These are phyloP conservation scores for Alisma plantagoaquatica DNA, from an alignment of 106 monocot genomes.

Conservation along the genomic window DNA sequence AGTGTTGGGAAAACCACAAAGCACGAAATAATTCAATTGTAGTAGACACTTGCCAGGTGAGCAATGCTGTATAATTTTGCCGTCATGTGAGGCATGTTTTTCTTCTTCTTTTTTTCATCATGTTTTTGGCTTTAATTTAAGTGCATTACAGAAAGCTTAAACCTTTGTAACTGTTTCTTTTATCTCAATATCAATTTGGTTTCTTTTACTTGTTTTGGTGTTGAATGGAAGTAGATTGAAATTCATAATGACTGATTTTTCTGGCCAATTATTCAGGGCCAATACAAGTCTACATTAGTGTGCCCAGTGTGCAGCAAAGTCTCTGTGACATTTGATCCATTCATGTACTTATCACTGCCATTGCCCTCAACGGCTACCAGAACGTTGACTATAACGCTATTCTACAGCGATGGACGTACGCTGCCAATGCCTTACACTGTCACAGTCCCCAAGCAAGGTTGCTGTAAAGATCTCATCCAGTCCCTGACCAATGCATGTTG, in stretches of 20 bases:
- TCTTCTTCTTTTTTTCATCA: too few relatives aligned
- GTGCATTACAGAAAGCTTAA: too few relatives aligned
- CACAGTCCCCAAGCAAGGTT: constrained; percentile 59
- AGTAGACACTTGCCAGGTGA: constrained; percentile 23
- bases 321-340: constrained; percentile 90
- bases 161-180: too few relatives aligned
- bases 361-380: constrained; percentile 66
- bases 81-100: too few relatives aligned
- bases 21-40: constrained; percentile 25
- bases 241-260: too few relatives aligned
- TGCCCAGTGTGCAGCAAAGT: constrained; percentile 84
- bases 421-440: constrained; percentile 44
- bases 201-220: too few relatives aligned
- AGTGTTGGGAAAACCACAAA: constrained; percentile 27
- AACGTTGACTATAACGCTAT: constrained; percentile 69
- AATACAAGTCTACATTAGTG: constrained; percentile 78
- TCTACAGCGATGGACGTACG: constrained; percentile 49
- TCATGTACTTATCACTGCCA: constrained; percentile 90
- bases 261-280: constrained; percentile 64
- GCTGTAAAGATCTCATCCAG: constrained; percentile 56
- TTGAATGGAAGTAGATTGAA: too few relatives aligned
- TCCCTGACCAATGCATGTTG: constrained; percentile 55
- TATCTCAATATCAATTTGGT: too few relatives aligned
- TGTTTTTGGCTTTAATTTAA: too few relatives aligned
- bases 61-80: too few relatives aligned